Evolutionary conservation across 768 basidiomycete genomes (phyloP).

Genomic region (Leccinum incarnatum): DNA sequence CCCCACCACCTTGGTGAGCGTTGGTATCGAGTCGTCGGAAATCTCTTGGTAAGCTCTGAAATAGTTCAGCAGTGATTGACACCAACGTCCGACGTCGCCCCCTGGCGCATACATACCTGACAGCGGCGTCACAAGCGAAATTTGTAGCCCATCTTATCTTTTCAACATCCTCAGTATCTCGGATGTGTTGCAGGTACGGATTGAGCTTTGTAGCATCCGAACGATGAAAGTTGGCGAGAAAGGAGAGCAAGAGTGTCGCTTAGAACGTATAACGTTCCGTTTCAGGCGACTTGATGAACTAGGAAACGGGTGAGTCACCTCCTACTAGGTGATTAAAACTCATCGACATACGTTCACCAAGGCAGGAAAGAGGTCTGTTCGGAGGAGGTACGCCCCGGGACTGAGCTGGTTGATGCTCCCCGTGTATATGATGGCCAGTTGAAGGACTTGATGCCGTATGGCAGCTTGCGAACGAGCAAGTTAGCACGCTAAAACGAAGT

Average conservation of each 20-base stretch:
- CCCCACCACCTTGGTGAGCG: slow-evolving; percentile 48
- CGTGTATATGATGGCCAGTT: slow-evolving; percentile 55
- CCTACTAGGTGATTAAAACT: not conserved
- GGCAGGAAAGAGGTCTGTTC: slow-evolving; percentile 57
- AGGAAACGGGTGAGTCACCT: not conserved
- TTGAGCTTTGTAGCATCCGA: slow-evolving; percentile 70
- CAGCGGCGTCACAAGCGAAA: slow-evolving; percentile 47
- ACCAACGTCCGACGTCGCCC: not conserved
- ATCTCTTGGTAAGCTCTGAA: slow-evolving; percentile 56
- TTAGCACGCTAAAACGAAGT: not conserved
- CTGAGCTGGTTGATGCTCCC: slow-evolving; percentile 62
- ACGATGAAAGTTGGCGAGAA: slow-evolving; percentile 70
- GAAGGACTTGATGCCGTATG: slow-evolving; percentile 53
- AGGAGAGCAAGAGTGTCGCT: slow-evolving; percentile 54
- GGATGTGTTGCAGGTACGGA: slow-evolving; percentile 56
- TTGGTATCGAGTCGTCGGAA: slow-evolving; percentile 50
- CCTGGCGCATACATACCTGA: slow-evolving; percentile 42
- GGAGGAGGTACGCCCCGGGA: slow-evolving; percentile 69
- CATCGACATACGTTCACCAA: slow-evolving; percentile 43
- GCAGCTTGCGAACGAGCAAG: slow-evolving; percentile 32
- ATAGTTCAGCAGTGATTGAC: not conserved
- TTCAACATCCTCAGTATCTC: slow-evolving; percentile 44
- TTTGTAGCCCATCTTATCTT: slow-evolving; percentile 58
- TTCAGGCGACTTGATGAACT: slow-evolving; percentile 57
- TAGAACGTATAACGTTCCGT: slow-evolving; percentile 60